A percentile compares a stretch with the other conserved stretches of the same genome.
Conservation (phyloP, 768 basidiomycete genomes). For the Rhodosporidiobolus odoratus region DNA sequence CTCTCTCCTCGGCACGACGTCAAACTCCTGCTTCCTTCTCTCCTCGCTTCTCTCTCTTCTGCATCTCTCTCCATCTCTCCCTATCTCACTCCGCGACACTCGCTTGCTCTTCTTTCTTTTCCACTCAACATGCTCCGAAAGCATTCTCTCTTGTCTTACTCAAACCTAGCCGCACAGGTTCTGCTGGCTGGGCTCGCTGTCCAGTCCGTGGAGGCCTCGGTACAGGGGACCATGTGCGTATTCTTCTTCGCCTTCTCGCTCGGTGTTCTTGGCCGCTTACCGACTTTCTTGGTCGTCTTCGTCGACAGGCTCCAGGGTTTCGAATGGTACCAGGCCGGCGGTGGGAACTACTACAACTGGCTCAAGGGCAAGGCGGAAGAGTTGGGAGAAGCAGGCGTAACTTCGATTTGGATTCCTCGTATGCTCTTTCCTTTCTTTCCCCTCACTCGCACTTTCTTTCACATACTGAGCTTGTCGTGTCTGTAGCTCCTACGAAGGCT, state of each 20-base stretch:
- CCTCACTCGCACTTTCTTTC: not conserved
- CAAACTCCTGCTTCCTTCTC: no score
- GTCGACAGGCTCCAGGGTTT: conserved; percentile 25
- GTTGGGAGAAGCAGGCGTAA: conserved; percentile 48
- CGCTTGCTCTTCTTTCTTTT: no score
- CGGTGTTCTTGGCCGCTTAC: not conserved
- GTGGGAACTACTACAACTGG: conserved; percentile 48
- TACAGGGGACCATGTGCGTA: conserved; percentile 37
- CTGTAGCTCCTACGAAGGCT: conserved; percentile 45
- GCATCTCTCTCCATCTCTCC: no score
- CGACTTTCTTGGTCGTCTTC: not conserved
- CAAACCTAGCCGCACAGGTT: no score
- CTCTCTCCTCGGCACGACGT: no score
- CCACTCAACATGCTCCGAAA: no score
- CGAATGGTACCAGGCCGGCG: conserved; percentile 37
- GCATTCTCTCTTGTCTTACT: no score
- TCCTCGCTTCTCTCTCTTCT: no score
- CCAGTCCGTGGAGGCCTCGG: no score
- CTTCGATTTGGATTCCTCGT: conserved; percentile 49
- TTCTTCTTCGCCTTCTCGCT: not conserved
- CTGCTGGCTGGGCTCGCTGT: no score
- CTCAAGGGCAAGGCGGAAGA: conserved; percentile 42
- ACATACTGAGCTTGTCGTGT: not conserved
- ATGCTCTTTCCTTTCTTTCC: conserved; percentile 8
- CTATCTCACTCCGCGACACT: no score